phyloP scores from a whole-genome alignment of 345 rosid genomes.

The Triadica sebifera region DNA sequence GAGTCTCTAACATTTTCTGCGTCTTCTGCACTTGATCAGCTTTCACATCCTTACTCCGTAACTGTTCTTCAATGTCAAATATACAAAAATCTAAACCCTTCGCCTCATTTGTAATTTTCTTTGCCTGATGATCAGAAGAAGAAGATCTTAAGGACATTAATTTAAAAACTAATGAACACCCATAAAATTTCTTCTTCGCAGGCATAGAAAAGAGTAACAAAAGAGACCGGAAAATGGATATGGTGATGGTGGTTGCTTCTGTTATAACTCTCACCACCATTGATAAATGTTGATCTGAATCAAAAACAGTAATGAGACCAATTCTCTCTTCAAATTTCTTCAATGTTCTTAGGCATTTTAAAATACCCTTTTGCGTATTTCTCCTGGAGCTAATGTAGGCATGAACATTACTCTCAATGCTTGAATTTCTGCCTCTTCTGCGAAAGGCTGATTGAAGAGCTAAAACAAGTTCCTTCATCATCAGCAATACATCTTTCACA shows the following conservation, averaged over 20 bases:
- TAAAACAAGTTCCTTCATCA: constrained; percentile 38
- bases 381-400: constrained; percentile 28
- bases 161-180: constrained; percentile 39
- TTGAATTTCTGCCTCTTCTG: constrained; percentile 31
- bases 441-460: constrained; percentile 52
- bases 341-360: constrained; percentile 20
- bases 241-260: constrained; percentile 23
- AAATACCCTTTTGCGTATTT: constrained; percentile 22
- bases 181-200: constrained; percentile 19
- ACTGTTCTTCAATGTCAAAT: constrained; percentile 6
- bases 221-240: constrained; percentile 23
- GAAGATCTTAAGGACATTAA: constrained; percentile 7
- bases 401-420: constrained; percentile 23
- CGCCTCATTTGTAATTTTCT: constrained; percentile 31
- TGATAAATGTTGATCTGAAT: constrained; percentile 12
- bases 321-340: constrained; percentile 24
- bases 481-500: constrained; percentile 34
- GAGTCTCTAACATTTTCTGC: constrained; percentile 28
- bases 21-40: constrained; percentile 20
- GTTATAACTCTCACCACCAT: constrained; percentile 16
- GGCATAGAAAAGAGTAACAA: constrained; percentile 27
- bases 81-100: constrained; percentile 39
- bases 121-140: background rate
- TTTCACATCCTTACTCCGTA: background rate
- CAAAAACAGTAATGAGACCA: background rate